Percentiles rank a stretch among this genome's conserved stretches.
Conservation (phyloP, 2,329 filamentous ascomycete genomes). For the Rhinocladiella similis region DNA sequence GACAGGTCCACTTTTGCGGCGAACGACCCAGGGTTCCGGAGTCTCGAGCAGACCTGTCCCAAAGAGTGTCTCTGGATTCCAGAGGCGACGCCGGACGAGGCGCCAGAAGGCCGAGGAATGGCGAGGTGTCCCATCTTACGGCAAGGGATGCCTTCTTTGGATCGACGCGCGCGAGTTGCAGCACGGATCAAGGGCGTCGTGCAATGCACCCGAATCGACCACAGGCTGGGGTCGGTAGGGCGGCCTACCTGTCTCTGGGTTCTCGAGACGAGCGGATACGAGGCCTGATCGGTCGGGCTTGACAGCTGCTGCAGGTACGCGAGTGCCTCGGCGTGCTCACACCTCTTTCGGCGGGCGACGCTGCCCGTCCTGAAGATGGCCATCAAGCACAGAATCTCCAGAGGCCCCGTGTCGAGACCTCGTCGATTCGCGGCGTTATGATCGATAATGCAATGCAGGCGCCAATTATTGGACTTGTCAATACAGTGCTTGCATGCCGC, state of each 20-base stretch:
- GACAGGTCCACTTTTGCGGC: constrained; percentile 12
- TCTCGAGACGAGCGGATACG: too few relatives aligned
- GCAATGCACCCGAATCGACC: constrained; percentile 9
- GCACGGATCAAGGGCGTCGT: constrained; percentile 13
- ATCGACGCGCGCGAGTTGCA: constrained; percentile 3
- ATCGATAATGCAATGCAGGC: constrained; percentile 13
- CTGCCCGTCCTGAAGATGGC: background rate
- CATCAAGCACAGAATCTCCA: too few relatives aligned
- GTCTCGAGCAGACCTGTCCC: constrained; percentile 17
- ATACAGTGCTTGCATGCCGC: constrained; percentile 24
- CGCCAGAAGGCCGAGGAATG: constrained; percentile 17
- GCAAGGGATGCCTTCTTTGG: constrained; percentile 22
- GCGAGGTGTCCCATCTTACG: constrained; percentile 10
- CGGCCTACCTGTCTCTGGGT: background rate
- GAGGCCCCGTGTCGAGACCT: background rate
- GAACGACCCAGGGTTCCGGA: constrained; percentile 12
- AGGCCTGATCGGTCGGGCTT: background rate
- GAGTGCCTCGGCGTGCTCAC: background rate
- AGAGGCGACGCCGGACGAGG: constrained; percentile 17
- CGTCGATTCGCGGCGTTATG: background rate
- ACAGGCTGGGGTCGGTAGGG: too few relatives aligned
- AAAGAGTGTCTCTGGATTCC: constrained; percentile 20
- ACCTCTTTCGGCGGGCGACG: background rate
- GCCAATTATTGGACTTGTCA: constrained; percentile 8
- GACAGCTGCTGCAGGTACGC: background rate